phyloP scores from a whole-genome alignment of 2,329 filamentous ascomycete species.

The Xylariales sp. region DNA sequence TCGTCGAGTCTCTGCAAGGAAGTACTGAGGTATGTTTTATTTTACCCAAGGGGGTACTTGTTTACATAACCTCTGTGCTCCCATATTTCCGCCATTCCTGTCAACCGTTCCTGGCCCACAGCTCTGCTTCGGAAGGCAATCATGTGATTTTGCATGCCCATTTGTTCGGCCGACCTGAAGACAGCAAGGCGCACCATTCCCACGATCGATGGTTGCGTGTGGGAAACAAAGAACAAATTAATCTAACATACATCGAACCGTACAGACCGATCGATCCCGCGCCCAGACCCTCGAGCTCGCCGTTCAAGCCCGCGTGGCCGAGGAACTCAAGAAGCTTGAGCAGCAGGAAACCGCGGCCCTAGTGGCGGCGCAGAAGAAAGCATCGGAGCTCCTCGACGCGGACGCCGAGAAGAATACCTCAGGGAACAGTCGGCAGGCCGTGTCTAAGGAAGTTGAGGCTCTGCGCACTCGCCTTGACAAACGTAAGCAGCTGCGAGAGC shows the following conservation, averaged over 20 bases:
- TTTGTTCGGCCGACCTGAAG: no score
- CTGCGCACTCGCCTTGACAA: constrained; percentile 56
- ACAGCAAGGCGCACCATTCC: no score
- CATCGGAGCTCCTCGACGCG: constrained; percentile 23
- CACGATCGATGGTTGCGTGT: no score
- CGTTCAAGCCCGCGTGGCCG: constrained; percentile 80
- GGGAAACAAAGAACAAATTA: no score
- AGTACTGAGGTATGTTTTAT: constrained; percentile 69
- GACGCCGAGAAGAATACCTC: constrained; percentile 19
- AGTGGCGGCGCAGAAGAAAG: constrained; percentile 60
- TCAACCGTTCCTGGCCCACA: no score
- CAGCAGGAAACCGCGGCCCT: constrained; percentile 67
- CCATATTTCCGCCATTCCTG: no score
- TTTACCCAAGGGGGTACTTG: constrained; percentile 4
- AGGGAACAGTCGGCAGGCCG: constrained; percentile 37
- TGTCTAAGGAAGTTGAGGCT: constrained; percentile 56
- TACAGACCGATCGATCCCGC: constrained; percentile 82
- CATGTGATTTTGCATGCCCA: no score
- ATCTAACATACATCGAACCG: constrained; percentile 2
- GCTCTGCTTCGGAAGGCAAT: no score
- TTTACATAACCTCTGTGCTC: no score
- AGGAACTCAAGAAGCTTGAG: constrained; percentile 78
- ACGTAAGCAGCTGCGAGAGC: constrained; percentile 60
- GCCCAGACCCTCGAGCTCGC: constrained; percentile 79
- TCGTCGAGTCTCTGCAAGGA: constrained; percentile 78